phyloP scores from a whole-genome alignment of 768 basidiomycete genomes.

The Leccinum disarticulatum region DNA sequence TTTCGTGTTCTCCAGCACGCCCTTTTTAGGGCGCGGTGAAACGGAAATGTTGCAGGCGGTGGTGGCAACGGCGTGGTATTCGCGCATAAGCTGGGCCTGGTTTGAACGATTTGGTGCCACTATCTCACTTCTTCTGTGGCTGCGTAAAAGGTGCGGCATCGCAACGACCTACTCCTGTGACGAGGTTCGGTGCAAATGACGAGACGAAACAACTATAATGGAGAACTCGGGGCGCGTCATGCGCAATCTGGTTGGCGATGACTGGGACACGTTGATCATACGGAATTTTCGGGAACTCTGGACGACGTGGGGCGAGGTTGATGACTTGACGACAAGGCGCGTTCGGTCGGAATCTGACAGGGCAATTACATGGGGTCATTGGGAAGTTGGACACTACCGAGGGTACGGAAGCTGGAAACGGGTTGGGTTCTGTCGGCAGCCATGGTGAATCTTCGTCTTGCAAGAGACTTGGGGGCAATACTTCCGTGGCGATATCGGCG shows the following conservation, averaged over 20 bases:
- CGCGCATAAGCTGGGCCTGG: background rate
- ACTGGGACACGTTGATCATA: background rate
- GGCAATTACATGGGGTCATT: background rate
- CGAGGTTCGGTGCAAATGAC: background rate
- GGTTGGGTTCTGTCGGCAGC: background rate
- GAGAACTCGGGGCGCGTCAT: constrained; percentile 1
- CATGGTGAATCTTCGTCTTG: background rate
- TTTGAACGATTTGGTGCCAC: background rate
- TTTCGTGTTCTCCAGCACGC: constrained; percentile 16
- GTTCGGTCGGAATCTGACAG: background rate
- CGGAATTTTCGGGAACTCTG: constrained; percentile 4
- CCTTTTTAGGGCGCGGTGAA: constrained; percentile 16
- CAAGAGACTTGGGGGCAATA: background rate
- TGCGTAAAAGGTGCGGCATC: too few relatives aligned
- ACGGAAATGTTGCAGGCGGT: constrained; percentile 8
- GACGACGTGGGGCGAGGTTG: background rate
- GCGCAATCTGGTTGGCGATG: background rate
- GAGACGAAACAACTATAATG: constrained; percentile 1
- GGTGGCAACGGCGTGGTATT: background rate
- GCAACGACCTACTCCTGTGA: background rate
- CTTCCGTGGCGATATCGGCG: background rate
- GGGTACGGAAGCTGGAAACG: background rate
- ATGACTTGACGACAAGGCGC: background rate
- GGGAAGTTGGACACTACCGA: background rate
- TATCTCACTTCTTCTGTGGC: background rate